Base-by-base conservation (phyloP, 2,329 filamentous ascomycete genomes). In the Trichoderma sp. region DNA sequence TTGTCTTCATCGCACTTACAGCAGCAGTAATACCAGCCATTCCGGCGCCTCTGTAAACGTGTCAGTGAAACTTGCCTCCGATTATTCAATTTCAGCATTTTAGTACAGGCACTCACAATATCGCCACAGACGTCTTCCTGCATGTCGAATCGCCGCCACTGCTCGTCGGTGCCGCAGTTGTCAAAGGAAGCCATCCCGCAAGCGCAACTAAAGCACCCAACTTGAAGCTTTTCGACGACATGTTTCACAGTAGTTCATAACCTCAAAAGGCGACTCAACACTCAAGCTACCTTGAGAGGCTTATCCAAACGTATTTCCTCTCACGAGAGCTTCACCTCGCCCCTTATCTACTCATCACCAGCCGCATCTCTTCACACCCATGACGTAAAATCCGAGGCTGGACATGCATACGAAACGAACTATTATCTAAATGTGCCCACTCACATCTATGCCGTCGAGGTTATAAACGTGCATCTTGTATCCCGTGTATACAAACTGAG, bases 1-100 rank as follows among this genome's bases (percentile, higher is more conserved):
- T 3, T 56, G 11, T 27, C n/a, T 13, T 35, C 40, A 21, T 29
- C 16, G 27, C 1, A 31, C 73, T 72, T 55, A 74, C 73, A 27
- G 88, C 88, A 16, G 89, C 87, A 14, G 88, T 87, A 52, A 91
- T 87, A 6, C 89, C 89, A 1, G 88, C 84, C 66, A 88, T 85
- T 14, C 89, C 89, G 16, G 85, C 89, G 40, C 89, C 89, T 5
- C 73, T 74, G 10, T 19, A 47, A 24, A 24, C n/a, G 35, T 27
- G 19, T 62, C 24, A 62, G 29, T 19, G 13, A 13, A 11, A 10
- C 5, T 27, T 43, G 8, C n/a, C 24, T 56, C 49, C 10, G 13
- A 31, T 14, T 6, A 57, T n/a, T 0, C 27, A 33, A 57, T 2
- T 33, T 37, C 33, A 27, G 6, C 1, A 10, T 27, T n/a, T 6